These are phyloP conservation scores for Fusarium sp. DNA, from an alignment of 2,329 filamentous ascomycete species.

Conservation along the genomic window DNA sequence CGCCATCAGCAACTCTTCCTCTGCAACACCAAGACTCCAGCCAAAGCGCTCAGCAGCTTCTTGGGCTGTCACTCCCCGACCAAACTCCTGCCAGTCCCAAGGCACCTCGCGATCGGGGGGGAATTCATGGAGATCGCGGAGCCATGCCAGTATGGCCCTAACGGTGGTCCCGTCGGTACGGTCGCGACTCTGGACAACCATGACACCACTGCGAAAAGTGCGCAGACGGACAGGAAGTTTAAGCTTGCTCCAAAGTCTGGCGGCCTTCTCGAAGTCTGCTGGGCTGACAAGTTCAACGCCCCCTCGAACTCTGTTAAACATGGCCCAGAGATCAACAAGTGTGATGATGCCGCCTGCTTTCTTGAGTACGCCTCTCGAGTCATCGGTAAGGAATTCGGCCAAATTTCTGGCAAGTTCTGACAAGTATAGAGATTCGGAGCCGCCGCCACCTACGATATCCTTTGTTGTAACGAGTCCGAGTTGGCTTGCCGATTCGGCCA, in stretches of 20 bases:
- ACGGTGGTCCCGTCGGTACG: conserved; percentile 93
- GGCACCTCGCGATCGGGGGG: conserved; percentile 71
- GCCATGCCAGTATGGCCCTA: conserved; percentile 78
- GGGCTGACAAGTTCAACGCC: conserved; percentile 96
- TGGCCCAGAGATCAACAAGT: conserved; percentile 90
- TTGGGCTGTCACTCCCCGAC: conserved; percentile 87
- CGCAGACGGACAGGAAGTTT: conserved; percentile 87
- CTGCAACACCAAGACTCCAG: conserved; percentile 96
- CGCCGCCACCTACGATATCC: conserved; percentile 85
- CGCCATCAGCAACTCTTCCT: conserved; percentile 96
- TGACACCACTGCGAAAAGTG: conserved; percentile 91
- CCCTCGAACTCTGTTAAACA: conserved; percentile 92
- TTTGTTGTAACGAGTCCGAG: conserved; percentile 93
- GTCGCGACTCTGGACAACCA: conserved; percentile 90
- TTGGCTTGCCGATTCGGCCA: conserved; percentile 82
- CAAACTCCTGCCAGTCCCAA: conserved; percentile 84
- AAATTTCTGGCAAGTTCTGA: conserved; percentile 87
- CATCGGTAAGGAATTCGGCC: conserved; percentile 90
- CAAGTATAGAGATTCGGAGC: conserved; percentile 85
- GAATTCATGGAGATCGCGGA: conserved; percentile 76
- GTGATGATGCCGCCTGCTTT: conserved; percentile 89
- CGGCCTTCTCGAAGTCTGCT: conserved; percentile 90
- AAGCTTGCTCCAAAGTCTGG: conserved; percentile 86
- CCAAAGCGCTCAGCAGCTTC: conserved; percentile 91
- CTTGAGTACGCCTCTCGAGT: conserved; percentile 79